A percentile compares a stretch with the other conserved stretches of the same genome.
phyloP scores from a whole-genome alignment of 179 eudicot genomes.

The Nepenthes alata region DNA sequence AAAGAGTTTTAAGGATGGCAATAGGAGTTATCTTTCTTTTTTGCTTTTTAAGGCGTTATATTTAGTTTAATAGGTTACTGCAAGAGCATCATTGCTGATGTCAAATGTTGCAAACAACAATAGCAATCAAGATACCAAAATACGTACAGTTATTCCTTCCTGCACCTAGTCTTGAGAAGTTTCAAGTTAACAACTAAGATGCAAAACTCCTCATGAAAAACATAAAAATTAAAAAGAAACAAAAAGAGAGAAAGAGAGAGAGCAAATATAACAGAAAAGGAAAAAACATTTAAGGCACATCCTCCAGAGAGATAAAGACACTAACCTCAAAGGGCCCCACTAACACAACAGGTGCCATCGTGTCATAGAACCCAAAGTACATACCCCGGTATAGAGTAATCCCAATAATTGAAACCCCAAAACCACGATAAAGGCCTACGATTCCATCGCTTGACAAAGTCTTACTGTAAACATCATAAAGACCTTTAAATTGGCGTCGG shows the following conservation, averaged over 20 bases:
- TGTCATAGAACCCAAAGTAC: slow-evolving; percentile 94
- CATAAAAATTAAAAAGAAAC: background rate
- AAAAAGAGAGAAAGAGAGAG: background rate
- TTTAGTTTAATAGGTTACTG: too few relatives aligned
- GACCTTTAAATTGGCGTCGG: slow-evolving; percentile 60
- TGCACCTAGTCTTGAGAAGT: too few relatives aligned
- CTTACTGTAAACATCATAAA: slow-evolving; percentile 76
- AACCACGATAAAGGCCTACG: slow-evolving; percentile 80
- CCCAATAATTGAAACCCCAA: slow-evolving; percentile 76
- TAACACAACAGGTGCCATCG: slow-evolving; percentile 76
- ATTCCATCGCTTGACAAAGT: slow-evolving; percentile 79
- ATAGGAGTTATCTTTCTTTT: too few relatives aligned
- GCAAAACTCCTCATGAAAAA: background rate
- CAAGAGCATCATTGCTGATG: too few relatives aligned
- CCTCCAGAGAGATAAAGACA: background rate
- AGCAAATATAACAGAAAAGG: background rate
- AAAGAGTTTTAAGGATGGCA: too few relatives aligned
- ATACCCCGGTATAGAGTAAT: slow-evolving; percentile 93
- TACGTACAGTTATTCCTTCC: too few relatives aligned
- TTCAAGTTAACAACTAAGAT: too few relatives aligned
- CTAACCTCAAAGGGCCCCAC: slow-evolving; percentile 75
- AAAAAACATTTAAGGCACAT: slow-evolving; percentile 2
- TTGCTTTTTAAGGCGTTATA: too few relatives aligned
- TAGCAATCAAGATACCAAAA: too few relatives aligned
- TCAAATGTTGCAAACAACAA: too few relatives aligned